Evolutionary conservation across 768 basidiomycete species (phyloP).

Genomic region (Psilocybe sp.): DNA sequence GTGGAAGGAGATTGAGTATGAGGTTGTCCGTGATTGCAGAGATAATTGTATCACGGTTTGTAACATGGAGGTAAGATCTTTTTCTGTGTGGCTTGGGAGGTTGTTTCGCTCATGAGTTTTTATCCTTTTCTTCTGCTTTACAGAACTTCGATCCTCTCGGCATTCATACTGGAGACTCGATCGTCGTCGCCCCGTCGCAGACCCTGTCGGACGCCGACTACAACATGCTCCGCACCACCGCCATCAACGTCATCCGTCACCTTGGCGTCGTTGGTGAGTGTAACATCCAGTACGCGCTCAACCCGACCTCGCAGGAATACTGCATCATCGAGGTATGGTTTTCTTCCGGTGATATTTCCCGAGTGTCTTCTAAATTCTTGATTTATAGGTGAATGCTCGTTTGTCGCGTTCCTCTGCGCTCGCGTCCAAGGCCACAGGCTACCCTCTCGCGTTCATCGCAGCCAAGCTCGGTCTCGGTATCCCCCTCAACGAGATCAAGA

Average conservation of each 20-base stretch:
- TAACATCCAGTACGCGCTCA: slow-evolving; percentile 98
- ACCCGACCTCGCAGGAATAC: slow-evolving; percentile 92
- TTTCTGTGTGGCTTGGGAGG: background rate
- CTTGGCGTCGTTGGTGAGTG: slow-evolving; percentile 97
- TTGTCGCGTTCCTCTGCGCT: slow-evolving; percentile 96
- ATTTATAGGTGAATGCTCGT: slow-evolving; percentile 77
- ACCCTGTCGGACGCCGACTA: slow-evolving; percentile 99
- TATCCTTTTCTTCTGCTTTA: background rate
- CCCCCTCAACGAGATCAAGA: slow-evolving; percentile 96
- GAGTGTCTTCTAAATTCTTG: background rate
- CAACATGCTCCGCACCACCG: slow-evolving; percentile 98
- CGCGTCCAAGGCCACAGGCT: slow-evolving; percentile 97
- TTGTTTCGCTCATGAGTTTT: background rate
- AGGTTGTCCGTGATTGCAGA: slow-evolving; percentile 95
- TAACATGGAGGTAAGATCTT: slow-evolving; percentile 95
- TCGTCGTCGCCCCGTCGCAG: slow-evolving; percentile 96
- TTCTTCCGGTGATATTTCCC: background rate
- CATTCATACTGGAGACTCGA: slow-evolving; percentile 98
- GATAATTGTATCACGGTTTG: slow-evolving; percentile 99
- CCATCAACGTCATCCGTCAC: slow-evolving; percentile 98
- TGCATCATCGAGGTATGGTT: slow-evolving; percentile 89
- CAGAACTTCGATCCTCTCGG: slow-evolving; percentile 99
- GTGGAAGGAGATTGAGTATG: slow-evolving; percentile 99
- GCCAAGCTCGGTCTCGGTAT: slow-evolving; percentile 97
- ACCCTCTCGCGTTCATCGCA: slow-evolving; percentile 97